Evolutionary conservation across 2,329 filamentous ascomycete species (phyloP).

Genomic region (Cercospora zeina): DNA sequence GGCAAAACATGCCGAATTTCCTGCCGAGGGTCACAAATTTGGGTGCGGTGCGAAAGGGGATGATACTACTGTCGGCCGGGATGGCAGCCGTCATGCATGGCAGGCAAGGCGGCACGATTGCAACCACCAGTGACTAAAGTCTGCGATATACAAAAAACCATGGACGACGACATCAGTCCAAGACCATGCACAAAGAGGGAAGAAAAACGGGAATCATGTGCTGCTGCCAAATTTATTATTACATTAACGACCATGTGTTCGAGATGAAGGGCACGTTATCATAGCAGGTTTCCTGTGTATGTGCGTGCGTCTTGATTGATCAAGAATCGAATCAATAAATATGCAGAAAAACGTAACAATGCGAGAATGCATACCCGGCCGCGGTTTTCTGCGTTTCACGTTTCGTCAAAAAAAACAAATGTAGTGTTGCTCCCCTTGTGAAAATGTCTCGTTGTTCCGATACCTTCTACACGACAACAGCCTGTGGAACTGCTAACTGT

Average conservation of each 20-base stretch:
- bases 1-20: too few species aligned
- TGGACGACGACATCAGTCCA: too few species aligned
- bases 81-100: too few species aligned
- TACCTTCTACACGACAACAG: constrained; percentile 9
- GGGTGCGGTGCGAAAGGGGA: too few species aligned
- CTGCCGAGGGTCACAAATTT: too few species aligned
- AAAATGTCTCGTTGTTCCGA: background rate
- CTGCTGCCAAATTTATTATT: background rate
- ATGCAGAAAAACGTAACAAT: constrained; percentile 6
- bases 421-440: background rate
- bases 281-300: background rate
- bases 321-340: background rate
- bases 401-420: constrained; percentile 3
- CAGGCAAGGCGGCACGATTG: too few species aligned
- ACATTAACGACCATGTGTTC: background rate
- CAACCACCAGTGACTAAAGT: too few species aligned
- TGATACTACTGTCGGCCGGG: too few species aligned
- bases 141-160: too few species aligned
- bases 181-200: too few species aligned
- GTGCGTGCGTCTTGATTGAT: background rate
- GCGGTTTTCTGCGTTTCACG: constrained; percentile 16
- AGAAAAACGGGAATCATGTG: background rate
- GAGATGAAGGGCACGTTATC: background rate
- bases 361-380: constrained; percentile 15
- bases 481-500: constrained; percentile 16